Evolutionary conservation across 2,329 filamentous ascomycete genomes (phyloP).

Genomic region (Colletotrichum siamense): DNA sequence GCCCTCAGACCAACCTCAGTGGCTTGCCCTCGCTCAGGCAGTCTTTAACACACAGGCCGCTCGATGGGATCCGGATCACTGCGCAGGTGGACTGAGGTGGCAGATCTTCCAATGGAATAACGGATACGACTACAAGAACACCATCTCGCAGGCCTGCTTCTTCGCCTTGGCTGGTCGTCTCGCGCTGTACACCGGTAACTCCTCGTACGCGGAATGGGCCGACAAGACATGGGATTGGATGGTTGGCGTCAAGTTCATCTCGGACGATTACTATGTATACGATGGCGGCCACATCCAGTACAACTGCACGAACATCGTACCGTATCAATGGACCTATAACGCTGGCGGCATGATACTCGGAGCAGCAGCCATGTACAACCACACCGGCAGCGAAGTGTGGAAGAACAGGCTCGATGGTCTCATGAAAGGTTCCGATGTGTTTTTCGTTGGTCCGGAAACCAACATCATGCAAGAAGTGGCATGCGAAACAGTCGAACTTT

Average conservation of each 20-base stretch:
- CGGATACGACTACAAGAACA: slow-evolving; percentile 80
- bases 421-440: slow-evolving; percentile 56
- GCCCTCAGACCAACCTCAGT: slow-evolving; percentile 61
- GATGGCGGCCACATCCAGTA: slow-evolving; percentile 64
- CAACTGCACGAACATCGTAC: slow-evolving; percentile 64
- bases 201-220: slow-evolving; percentile 81
- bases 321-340: slow-evolving; percentile 75
- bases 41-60: slow-evolving; percentile 81
- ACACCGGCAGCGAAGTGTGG: slow-evolving; percentile 60
- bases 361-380: slow-evolving; percentile 72
- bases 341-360: slow-evolving; percentile 70
- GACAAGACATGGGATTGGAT: slow-evolving; percentile 76
- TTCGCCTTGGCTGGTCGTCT: slow-evolving; percentile 71
- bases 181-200: slow-evolving; percentile 78
- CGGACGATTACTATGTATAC: slow-evolving; percentile 63
- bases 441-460: slow-evolving; percentile 57
- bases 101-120: slow-evolving; percentile 86
- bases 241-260: slow-evolving; percentile 60
- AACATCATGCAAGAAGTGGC: slow-evolving; percentile 70
- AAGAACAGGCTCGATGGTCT: slow-evolving; percentile 62
- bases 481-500: slow-evolving; percentile 66
- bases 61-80: slow-evolving; percentile 74
- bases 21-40: slow-evolving; percentile 76
- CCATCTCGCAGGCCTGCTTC: slow-evolving; percentile 67
- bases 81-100: slow-evolving; percentile 81